These are phyloP conservation scores for Ehretia macrophylla DNA, from an alignment of 257 asterid genomes.

Conservation along the genomic window DNA sequence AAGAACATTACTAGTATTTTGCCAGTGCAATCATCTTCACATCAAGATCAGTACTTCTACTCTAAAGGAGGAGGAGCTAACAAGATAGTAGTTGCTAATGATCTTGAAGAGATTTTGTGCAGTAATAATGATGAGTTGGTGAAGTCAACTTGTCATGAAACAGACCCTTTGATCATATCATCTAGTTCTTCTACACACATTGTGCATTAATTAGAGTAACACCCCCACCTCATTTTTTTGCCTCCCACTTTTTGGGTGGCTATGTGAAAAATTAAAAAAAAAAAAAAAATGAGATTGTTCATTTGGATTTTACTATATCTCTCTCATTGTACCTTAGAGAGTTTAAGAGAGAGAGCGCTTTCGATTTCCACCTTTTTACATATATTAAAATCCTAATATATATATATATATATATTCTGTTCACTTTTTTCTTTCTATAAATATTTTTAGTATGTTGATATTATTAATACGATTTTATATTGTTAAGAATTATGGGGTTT, in stretches of 20 bases:
- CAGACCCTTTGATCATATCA: constrained; percentile 51
- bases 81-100: constrained; percentile 3
- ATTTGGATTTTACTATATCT: background rate
- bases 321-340: no score
- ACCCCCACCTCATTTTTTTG: background rate
- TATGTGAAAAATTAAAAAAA: constrained; percentile 34
- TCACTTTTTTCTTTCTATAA: no score
- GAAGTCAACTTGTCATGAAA: constrained; percentile 45
- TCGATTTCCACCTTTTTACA: no score
- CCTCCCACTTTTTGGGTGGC: constrained; percentile 11
- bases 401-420: no score
- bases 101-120: constrained; percentile 47
- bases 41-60: constrained; percentile 6
- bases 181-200: constrained; percentile 17
- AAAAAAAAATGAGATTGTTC: no score
- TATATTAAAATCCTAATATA: no score
- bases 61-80: background rate
- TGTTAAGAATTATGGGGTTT: no score
- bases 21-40: constrained; percentile 28
- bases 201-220: constrained; percentile 31
- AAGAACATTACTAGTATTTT: constrained; percentile 7
- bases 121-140: constrained; percentile 28
- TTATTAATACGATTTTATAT: no score
- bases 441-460: no score
- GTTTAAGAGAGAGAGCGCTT: no score